These are phyloP conservation scores for Reticulascus tulasneorum DNA, from an alignment of 2,329 filamentous ascomycete genomes.

Conservation along the genomic window DNA sequence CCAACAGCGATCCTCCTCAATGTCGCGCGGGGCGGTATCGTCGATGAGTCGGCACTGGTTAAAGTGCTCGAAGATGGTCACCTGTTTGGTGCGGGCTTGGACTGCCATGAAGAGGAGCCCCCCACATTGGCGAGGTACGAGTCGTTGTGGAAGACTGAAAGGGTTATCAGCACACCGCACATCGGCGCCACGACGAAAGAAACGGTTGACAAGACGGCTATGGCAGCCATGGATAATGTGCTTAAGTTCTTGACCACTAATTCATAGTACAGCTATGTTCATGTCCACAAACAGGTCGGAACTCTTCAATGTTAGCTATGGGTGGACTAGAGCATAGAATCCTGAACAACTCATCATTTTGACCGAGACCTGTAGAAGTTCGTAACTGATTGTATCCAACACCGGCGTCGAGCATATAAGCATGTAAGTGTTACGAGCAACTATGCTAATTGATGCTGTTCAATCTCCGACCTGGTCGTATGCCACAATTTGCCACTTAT, in stretches of 20 bases:
- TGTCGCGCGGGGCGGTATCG: slow-evolving; percentile 33
- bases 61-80: slow-evolving; percentile 25
- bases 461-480: no score
- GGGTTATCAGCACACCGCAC: slow-evolving; percentile 39
- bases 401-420: no score
- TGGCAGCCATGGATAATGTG: slow-evolving; percentile 18
- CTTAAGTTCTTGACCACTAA: slow-evolving; percentile 4
- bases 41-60: slow-evolving; percentile 31
- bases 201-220: slow-evolving; percentile 24
- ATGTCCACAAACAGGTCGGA: no score
- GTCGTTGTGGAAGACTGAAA: slow-evolving; percentile 27
- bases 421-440: no score
- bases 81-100: slow-evolving; percentile 35
- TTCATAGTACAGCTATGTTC: no score
- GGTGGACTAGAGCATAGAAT: no score
- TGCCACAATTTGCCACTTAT: no score
- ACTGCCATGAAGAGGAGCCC: slow-evolving; percentile 36
- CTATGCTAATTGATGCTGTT: no score
- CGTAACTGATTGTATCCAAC: no score
- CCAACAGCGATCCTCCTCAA: slow-evolving; percentile 34
- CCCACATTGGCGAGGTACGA: slow-evolving; percentile 29
- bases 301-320: no score
- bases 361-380: no score
- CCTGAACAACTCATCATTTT: no score
- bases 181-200: slow-evolving; percentile 39